Base-by-base conservation (phyloP, 2,329 filamentous ascomycete genomes). In the Fusarium robinianum region DNA sequence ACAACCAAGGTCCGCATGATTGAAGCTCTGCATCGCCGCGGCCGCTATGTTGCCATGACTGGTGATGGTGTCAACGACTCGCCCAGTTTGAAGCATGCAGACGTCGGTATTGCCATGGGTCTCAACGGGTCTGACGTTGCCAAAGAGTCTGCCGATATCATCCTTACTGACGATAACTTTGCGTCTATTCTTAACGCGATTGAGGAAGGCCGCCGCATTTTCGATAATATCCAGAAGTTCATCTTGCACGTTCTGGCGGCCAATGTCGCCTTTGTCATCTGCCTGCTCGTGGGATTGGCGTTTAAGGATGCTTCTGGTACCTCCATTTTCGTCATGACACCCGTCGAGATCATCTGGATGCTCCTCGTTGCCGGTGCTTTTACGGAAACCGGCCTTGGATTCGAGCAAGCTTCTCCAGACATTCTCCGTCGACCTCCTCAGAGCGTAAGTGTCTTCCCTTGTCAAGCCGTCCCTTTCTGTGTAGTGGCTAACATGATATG, bases 1-100 rank as follows among this genome's bases (percentile, higher is more conserved):
- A 77, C 78, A 17, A 88, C 85, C 4, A 88, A 88, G 61, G 84
- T 87, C 8, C 78, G 83, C 29, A 88, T 88, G 84, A 86, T 88
- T 43, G 82, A 85, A 45, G 84, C 84, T n/a, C 73, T 88, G 12
- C 84, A 87, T 59, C 75, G 84, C 14, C 77, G 83, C 29, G 74
- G 74, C 21, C 70, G 71, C 11, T 87, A 81, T 59, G 80, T 78
- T 24, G 83, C 82, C 34, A 87, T 87, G 83, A 87, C 83, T 18
- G 84, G 84, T 35, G 84, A 87, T 55, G 84, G 84, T 33, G 84
- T 87, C 21, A 87, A 87, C 50, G 84, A 87, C 60, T 80, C 80
- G 6, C 84, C 84, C 1, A 84, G 81, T 10, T 74, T 87, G 16
- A 82, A 85, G 63, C 75, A 75, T 34, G 79, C 83, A 2, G 84